Evolutionary conservation across 2,329 filamentous ascomycete species (phyloP), one percentile per base, ranked within the genome.

Genomic region (Penicillium sp.): DNA sequence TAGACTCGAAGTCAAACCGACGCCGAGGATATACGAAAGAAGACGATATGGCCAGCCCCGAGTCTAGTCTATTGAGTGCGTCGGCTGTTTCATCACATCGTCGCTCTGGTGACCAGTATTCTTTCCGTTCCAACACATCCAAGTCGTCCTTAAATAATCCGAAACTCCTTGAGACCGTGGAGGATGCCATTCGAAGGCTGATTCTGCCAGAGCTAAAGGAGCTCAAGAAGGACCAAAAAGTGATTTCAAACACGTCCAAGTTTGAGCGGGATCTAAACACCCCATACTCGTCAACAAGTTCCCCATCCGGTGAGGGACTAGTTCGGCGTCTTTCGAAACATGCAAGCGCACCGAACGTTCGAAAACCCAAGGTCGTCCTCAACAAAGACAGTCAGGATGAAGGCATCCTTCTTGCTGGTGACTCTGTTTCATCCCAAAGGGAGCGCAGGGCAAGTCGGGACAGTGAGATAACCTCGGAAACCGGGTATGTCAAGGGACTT

Each of bases 121-220:
- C 88, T 8, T 84, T 85, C 66, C 82, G 82, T 44, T 88, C 86
- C 31, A 84, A 84, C 41, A 83, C 81, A 38, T 86, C 85, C 19
- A 85, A 85, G 62, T 91, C 92, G 3, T 94, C 91, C 0, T 91
- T 96, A 75, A 96, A 96, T 78, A 97, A 97, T 71, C 93, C 93
- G 0, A 95, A 92, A 73, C 81, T 97, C 2, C 84, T 97, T 2
- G 91, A 95, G 71, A 95, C 93, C 0, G 93, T 97, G 3, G 93
- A 97, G 78, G 93, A 97, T 78, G 93, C 93, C 15, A 96, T 97
- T 71, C 89, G 92, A 65, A 87, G 93, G 53, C 84, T 97, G 54
- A 96, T 97, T 57, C 80, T 99, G 3, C 95, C 95, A 0, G 94
- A 99, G 76, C 83, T 99, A 49, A 94, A 92, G 69, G 92, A 93